phyloP scores from a whole-genome alignment of 1,139 yeast species.

The Eremothecium sinecaudum region DNA sequence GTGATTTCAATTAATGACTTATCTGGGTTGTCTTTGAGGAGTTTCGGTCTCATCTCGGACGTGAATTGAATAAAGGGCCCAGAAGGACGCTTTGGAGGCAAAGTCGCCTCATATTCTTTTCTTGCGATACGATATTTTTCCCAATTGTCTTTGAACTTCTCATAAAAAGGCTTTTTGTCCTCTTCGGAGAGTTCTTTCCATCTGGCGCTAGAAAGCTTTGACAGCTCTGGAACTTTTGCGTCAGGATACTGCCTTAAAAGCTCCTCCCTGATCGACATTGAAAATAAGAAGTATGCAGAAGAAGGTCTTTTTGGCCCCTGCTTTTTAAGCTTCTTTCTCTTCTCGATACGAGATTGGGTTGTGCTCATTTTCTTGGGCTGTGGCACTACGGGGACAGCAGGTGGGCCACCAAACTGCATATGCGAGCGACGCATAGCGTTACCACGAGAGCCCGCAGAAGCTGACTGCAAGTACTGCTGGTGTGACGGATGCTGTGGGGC shows the following conservation, averaged over 20 bases:
- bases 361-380: slow-evolving; percentile 28
- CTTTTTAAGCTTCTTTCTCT: slow-evolving; percentile 29
- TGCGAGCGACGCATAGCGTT: slow-evolving; percentile 8
- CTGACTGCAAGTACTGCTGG: slow-evolving; percentile 8
- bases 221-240: slow-evolving; percentile 31
- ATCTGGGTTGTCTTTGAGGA: slow-evolving; percentile 29
- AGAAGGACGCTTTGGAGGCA: slow-evolving; percentile 33
- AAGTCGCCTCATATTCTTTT: slow-evolving; percentile 29
- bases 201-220: slow-evolving; percentile 30
- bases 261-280: slow-evolving; percentile 29
- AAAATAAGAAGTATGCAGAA: slow-evolving; percentile 31
- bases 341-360: slow-evolving; percentile 31
- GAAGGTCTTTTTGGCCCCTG: slow-evolving; percentile 33
- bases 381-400: slow-evolving; percentile 4
- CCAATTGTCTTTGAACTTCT: slow-evolving; percentile 30
- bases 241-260: slow-evolving; percentile 28
- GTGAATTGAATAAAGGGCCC: slow-evolving; percentile 32
- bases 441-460: slow-evolving; percentile 9
- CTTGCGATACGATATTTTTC: slow-evolving; percentile 29
- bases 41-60: slow-evolving; percentile 28
- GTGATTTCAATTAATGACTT: slow-evolving; percentile 31
- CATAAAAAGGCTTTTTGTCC: slow-evolving; percentile 30
- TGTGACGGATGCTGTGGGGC: slow-evolving; percentile 11
- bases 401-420: slow-evolving; percentile 7
- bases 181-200: slow-evolving; percentile 30